Conservation (phyloP, 352 stramenopile genomes). For the Pythium monospermum region DNA sequence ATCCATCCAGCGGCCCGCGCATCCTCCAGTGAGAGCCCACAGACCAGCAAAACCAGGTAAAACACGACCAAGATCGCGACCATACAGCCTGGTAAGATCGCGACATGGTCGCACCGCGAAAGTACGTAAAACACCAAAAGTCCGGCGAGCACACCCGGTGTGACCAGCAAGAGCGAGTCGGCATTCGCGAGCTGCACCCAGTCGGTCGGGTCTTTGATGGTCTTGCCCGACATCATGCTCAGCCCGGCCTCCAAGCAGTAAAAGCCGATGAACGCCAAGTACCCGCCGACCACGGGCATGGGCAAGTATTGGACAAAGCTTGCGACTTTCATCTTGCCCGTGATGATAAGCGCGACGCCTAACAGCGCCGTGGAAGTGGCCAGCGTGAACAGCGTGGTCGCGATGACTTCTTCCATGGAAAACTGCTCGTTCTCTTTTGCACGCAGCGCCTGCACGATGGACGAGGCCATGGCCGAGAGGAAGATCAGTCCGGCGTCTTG, state of each 20-base stretch:
- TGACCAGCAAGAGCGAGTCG: constrained; percentile 78
- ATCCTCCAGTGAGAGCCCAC: constrained; percentile 79
- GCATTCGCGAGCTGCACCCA: constrained; percentile 76
- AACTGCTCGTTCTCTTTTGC: constrained; percentile 52
- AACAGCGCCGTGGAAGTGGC: constrained; percentile 89
- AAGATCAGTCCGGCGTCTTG: constrained; percentile 99
- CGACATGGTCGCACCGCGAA: constrained; percentile 75
- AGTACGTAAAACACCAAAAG: constrained; percentile 83
- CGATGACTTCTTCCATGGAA: constrained; percentile 80
- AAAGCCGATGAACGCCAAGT: constrained; percentile 97
- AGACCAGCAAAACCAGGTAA: constrained; percentile 73
- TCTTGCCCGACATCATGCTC: constrained; percentile 86
- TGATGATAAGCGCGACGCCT: constrained; percentile 91
- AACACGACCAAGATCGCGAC: constrained; percentile 82
- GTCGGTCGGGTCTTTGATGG: constrained; percentile 86
- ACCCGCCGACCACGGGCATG: constrained; percentile 96
- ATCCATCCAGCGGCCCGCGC: constrained; percentile 92
- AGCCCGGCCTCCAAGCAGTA: constrained; percentile 81
- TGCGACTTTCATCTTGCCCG: constrained; percentile 93
- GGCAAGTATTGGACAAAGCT: constrained; percentile 97
- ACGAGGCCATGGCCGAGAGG: constrained; percentile 92
- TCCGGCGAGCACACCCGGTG: constrained; percentile 80
- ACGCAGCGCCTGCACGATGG: constrained; percentile 78
- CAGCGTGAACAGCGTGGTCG: constrained; percentile 94
- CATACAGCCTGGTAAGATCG: constrained; percentile 86